Base-by-base conservation (phyloP, 345 rosid species). In the Noccaea bulbosa region DNA sequence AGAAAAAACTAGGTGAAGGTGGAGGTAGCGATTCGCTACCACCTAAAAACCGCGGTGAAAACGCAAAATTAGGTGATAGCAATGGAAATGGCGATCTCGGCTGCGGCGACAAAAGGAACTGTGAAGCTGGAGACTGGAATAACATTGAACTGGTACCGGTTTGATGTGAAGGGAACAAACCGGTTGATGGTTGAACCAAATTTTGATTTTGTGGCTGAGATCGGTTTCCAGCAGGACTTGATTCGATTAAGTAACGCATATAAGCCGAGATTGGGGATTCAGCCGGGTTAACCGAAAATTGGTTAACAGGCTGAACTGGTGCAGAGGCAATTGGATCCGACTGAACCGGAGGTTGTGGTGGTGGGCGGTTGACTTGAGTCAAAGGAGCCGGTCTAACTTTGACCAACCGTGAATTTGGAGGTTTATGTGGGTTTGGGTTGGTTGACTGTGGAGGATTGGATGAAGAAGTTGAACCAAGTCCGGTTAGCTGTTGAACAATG, bases 311-410 rank as follows among this genome's bases (percentile, higher is more conserved):
- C 16, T 66, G 62, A 67, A 59, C 78, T 54, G 68, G 61, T 67
- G 51, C 67, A 41, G 62, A 43, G 2, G 38, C 59, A 6, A 12
- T 27, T 43, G 35, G 44, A 44, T 60, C 15, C 0, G 73, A 68
- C 35, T 68, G 69, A 67, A 74, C 73, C 30, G 78, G 78, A 46
- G 44, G 73, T 7, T 71, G 83, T 50, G 78, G 76, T 27, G 87
- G 83, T 34, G 87, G 88, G 30, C 83, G 79, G 71, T 82, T 87
- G 44, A 93, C 76, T 39, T 91, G 93, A 3, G 81, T 79, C 65
- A 93, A 80, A 8, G 97, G 98, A 14, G 97, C 87, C 2, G 98
- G 96, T 72, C 97, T 83, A 78, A 93, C 88, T 83, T 82, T 90
- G 80, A 88, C 89, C 83, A 93, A 61, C 63, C 98, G 70, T 81